phyloP scores from a whole-genome alignment of 2,329 filamentous ascomycete species.

The Aspergillus thermomutatus region DNA sequence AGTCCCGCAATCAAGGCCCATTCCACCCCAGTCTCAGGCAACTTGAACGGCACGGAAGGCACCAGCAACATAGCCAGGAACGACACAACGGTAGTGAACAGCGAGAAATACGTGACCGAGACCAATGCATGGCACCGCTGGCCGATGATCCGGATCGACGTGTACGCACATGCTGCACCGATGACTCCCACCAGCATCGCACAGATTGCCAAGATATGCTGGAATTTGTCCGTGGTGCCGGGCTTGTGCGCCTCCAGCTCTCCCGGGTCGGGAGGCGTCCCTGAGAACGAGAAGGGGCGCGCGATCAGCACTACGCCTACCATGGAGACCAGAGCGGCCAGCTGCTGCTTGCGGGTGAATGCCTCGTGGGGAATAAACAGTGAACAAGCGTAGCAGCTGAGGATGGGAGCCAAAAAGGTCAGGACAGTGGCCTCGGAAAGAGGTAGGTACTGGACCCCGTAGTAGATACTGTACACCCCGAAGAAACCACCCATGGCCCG shows the following conservation, averaged over 20 bases:
- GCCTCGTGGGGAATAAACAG: conserved; percentile 67
- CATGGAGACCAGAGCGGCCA: conserved; percentile 72
- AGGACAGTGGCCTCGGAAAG: conserved; percentile 86
- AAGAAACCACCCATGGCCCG: conserved; percentile 71
- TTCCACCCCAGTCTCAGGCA: conserved; percentile 54
- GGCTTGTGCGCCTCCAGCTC: conserved; percentile 18
- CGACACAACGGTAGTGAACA: conserved; percentile 67
- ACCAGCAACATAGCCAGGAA: conserved; percentile 55
- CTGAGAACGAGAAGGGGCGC: conserved; percentile 52
- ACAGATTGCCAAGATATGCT: conserved; percentile 67
- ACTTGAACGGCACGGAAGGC: conserved; percentile 55
- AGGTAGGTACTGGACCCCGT: conserved; percentile 72
- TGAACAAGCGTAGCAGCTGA: conserved; percentile 77
- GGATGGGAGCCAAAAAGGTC: conserved; percentile 76
- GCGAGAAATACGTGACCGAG: conserved; percentile 78
- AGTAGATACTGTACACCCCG: conserved; percentile 76
- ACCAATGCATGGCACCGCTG: conserved; percentile 77
- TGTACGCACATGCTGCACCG: conserved; percentile 71
- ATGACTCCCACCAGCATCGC: conserved; percentile 73
- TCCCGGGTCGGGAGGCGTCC: conserved; percentile 12
- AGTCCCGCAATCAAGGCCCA: conserved; percentile 68
- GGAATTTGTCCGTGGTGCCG: conserved; percentile 51
- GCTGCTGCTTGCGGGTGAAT: conserved; percentile 72
- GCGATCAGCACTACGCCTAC: conserved; percentile 81
- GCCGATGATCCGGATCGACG: conserved; percentile 76